Percentiles rank a stretch among this genome's conserved stretches.
Conservation (phyloP, 768 basidiomycete genomes). For the Lactarius pseudohatsudake region DNA sequence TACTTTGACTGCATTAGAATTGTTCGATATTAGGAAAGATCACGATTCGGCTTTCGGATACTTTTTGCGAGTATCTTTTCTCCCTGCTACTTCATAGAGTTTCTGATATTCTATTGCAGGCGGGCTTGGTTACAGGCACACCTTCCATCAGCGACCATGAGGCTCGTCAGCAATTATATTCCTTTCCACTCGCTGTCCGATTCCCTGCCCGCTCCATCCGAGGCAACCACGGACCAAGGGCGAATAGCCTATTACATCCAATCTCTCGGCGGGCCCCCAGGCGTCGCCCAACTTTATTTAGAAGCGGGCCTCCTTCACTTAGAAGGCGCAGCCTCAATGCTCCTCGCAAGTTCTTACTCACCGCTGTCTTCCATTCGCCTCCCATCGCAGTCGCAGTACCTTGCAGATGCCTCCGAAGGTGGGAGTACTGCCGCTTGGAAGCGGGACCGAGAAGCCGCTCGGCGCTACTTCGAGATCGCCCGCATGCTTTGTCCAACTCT, state of each 20-base stretch:
- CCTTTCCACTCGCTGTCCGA: constrained; percentile 47
- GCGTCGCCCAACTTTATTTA: constrained; percentile 72
- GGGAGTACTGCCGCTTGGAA: constrained; percentile 72
- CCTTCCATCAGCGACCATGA: constrained; percentile 73
- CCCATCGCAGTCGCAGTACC: constrained; percentile 37
- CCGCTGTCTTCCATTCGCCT: constrained; percentile 77
- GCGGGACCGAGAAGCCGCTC: constrained; percentile 68
- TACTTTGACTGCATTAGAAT: constrained; percentile 65
- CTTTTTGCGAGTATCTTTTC: constrained; percentile 56
- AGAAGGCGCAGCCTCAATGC: constrained; percentile 73
- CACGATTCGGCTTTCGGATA: constrained; percentile 79
- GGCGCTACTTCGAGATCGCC: constrained; percentile 71
- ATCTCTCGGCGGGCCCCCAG: constrained; percentile 62
- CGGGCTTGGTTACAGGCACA: constrained; percentile 82
- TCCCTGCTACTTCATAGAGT: neutral
- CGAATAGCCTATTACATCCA: constrained; percentile 61
- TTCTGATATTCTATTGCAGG: constrained; percentile 38
- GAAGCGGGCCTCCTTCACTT: constrained; percentile 78
- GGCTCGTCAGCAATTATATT: constrained; percentile 71
- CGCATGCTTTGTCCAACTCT: constrained; percentile 56
- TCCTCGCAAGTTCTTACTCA: constrained; percentile 71
- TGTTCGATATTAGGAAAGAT: constrained; percentile 72
- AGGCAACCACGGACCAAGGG: constrained; percentile 47
- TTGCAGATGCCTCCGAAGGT: constrained; percentile 31
- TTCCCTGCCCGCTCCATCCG: constrained; percentile 30